Percentiles rank a stretch among this genome's conserved stretches.
Evolutionary conservation across 345 rosid genomes (phyloP).

Genomic region (Pistacia integerrima): DNA sequence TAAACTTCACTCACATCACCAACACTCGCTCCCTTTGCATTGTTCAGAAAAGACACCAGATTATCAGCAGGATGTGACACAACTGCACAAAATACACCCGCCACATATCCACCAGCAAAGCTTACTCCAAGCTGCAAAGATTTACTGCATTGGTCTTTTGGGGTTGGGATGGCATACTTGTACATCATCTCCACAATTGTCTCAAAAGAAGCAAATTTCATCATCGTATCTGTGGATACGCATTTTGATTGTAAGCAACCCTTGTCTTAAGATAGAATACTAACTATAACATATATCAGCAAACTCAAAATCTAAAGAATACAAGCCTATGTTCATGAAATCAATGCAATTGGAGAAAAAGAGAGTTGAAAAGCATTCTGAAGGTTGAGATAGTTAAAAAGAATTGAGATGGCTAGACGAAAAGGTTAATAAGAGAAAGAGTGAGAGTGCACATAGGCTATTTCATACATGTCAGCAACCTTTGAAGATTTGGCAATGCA

Average conservation of each 20-base stretch:
- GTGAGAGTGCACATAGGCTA: too few relatives aligned
- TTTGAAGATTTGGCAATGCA: not conserved
- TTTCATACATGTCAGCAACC: not conserved
- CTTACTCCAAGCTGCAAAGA: conserved; percentile 85
- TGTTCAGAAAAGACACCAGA: conserved; percentile 94
- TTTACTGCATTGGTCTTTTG: conserved; percentile 82
- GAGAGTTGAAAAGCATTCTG: not conserved
- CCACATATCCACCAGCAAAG: conserved; percentile 90
- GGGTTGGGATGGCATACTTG: conserved; percentile 75
- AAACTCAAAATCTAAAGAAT: too few relatives aligned
- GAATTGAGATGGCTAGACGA: not conserved
- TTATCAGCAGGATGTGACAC: conserved; percentile 98
- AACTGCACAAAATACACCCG: conserved; percentile 85
- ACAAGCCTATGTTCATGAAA: too few relatives aligned
- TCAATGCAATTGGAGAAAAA: not conserved
- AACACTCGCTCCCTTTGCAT: conserved; percentile 86
- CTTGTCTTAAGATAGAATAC: not conserved
- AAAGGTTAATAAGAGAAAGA: not conserved
- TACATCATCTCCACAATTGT: conserved; percentile 79
- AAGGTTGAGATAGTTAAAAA: not conserved
- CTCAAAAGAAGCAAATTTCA: conserved; percentile 97
- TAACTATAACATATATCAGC: not conserved
- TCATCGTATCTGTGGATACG: conserved; percentile 81
- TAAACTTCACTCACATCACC: conserved; percentile 62
- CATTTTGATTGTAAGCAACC: not conserved